A percentile compares a stretch with the other conserved stretches of the same genome.
These are phyloP conservation scores for Solanum hybrid DNA, from an alignment of 305 asterid species.

Conservation along the genomic window DNA sequence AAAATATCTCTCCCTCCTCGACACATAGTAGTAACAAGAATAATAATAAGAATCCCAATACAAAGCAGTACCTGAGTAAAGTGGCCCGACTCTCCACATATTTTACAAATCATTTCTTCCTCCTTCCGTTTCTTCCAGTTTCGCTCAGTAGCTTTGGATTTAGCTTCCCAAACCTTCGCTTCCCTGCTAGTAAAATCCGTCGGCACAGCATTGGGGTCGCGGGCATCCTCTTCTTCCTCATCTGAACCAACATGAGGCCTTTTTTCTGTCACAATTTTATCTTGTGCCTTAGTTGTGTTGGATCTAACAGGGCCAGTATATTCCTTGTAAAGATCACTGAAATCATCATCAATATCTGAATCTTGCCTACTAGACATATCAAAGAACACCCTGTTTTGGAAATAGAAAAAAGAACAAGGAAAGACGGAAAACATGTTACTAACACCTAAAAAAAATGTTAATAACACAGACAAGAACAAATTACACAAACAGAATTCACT, in stretches of 20 bases:
- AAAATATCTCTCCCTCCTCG: background rate
- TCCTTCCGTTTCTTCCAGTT: conserved; percentile 98
- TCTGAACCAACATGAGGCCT: conserved; percentile 71
- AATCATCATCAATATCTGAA: conserved; percentile 70
- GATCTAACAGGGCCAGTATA: conserved; percentile 79
- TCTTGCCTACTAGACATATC: conserved; percentile 63
- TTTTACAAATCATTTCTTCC: conserved; percentile 91
- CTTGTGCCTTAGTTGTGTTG: conserved; percentile 36
- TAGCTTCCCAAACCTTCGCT: conserved; percentile 99
- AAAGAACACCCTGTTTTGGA: background rate
- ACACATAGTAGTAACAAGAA: background rate
- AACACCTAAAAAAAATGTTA: background rate
- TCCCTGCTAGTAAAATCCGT: conserved; percentile 98
- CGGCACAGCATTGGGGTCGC: conserved; percentile 95
- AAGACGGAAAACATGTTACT: background rate
- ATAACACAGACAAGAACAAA: background rate
- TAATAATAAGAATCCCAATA: background rate
- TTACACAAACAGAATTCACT: background rate
- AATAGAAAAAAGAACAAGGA: background rate
- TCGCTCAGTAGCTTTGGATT: conserved; percentile 96
- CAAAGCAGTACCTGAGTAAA: conserved; percentile 68
- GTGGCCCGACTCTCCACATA: conserved; percentile 98
- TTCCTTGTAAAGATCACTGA: conserved; percentile 83
- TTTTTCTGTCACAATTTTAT: conserved; percentile 39
- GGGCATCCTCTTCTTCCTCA: conserved; percentile 64